Percentiles rank a stretch among this genome's conserved stretches.
Conservation (phyloP, 352 stramenopile genomes). For the Blastocystis sp. region DNA sequence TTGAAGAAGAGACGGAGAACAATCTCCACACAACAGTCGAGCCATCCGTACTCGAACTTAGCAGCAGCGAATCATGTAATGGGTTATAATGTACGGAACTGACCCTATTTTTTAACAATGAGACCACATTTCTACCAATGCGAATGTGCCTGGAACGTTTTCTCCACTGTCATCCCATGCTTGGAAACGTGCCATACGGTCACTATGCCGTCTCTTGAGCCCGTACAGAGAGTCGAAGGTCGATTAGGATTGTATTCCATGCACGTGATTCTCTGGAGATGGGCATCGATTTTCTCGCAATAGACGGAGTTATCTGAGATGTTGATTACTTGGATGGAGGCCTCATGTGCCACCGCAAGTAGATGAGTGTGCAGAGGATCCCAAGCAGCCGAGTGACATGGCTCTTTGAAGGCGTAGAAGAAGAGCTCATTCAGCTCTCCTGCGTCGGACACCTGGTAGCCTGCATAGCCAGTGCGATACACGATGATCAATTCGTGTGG, state of each 20-base stretch:
- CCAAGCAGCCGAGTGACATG: not conserved
- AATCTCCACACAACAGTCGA: slow-evolving; percentile 35
- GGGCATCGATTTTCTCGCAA: not conserved
- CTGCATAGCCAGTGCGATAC: slow-evolving; percentile 19
- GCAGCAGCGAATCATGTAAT: slow-evolving; percentile 48
- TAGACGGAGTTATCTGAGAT: slow-evolving; percentile 29
- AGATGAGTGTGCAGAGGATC: slow-evolving; percentile 49
- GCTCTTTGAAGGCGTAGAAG: slow-evolving; percentile 33
- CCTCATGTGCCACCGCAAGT: not conserved
- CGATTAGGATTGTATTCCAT: slow-evolving; percentile 60
- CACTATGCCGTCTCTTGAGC: slow-evolving; percentile 34
- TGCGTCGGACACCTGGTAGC: not conserved
- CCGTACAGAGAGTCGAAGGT: slow-evolving; percentile 6
- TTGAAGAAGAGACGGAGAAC: slow-evolving; percentile 48
- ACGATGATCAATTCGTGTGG: slow-evolving; percentile 39
- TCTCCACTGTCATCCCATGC: not conserved
- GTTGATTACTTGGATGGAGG: slow-evolving; percentile 33
- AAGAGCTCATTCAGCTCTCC: slow-evolving; percentile 5
- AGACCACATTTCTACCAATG: slow-evolving; percentile 6
- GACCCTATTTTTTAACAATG: not conserved
- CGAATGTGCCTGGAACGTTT: slow-evolving; percentile 31
- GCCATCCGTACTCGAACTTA: slow-evolving; percentile 42
- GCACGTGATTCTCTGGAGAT: not conserved
- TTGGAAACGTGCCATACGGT: slow-evolving; percentile 37
- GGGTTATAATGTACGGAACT: slow-evolving; percentile 48